Base-by-base conservation (phyloP, 495 filamentous ascomycete species). In the Terfezia boudieri region DNA sequence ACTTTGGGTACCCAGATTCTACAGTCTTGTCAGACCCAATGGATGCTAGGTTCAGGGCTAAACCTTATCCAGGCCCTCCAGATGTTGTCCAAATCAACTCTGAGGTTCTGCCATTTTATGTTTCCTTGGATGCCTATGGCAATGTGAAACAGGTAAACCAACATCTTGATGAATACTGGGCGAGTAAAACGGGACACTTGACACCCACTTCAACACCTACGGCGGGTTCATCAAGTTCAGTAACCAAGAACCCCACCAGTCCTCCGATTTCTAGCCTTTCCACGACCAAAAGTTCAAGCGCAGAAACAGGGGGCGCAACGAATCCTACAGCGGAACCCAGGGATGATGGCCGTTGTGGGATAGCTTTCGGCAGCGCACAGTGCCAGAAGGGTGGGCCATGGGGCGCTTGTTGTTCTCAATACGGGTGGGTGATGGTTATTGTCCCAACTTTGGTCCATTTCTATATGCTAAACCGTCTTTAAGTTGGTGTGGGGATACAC, bases 1-100 rank as follows among this genome's bases (percentile, higher is more conserved):
- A 72, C 56, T 68, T 71, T 38, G 73, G 72, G 8, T 76, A 76
- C 59, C 62, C 62, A 9, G 69, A 74, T 59, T 71, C 65, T 0
- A 66, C 61, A 10, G 54, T 62, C 36, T 70, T 69, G 50, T 63
- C 60, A 53, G 67, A 70, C 46, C 68, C 68, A 32, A 68, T 69
- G 68, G 66, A 69, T 22, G 1, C 35, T 4, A 36, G 57, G 37
- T 69, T 55, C 51, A 60, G 66, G 26, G 56, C 63, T 14, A 66
- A 64, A 49, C 53, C 56, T 17, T 58, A 60, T 35, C 55, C 51
- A 9, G 56, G 50, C 1, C 37, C 49, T 14, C 41, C 41, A 14
- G 17, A 6, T 46, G 41, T 9, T 2, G 41, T 2, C 4, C 41
- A 46, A 20, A 46, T 46, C 4, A 46, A 14, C 8, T 46, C 41